Percentiles rank a stretch among this genome's conserved stretches.
Evolutionary conservation across 331 rosid genomes (phyloP).

Genomic region (Phaseolus coccineus): DNA sequence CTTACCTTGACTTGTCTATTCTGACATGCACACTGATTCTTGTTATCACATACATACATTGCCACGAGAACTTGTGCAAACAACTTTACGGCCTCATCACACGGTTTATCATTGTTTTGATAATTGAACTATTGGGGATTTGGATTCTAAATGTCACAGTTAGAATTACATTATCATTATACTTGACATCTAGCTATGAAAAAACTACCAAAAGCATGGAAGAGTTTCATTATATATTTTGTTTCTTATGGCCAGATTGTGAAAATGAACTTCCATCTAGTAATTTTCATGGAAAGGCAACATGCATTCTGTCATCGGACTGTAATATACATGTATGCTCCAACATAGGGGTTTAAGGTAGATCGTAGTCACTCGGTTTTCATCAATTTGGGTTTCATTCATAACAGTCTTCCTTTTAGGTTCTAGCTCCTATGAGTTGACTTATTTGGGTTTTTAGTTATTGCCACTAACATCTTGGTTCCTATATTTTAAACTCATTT

Average conservation of each 20-base stretch:
- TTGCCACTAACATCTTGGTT: background rate
- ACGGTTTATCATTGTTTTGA: slow-evolving; percentile 32
- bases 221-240: slow-evolving; percentile 7
- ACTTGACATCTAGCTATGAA: slow-evolving; percentile 8
- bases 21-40: slow-evolving; percentile 9
- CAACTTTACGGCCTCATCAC: background rate
- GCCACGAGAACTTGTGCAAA: slow-evolving; percentile 29
- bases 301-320: background rate
- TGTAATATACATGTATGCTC: slow-evolving; percentile 2
- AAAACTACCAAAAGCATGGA: background rate
- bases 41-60: slow-evolving; percentile 10
- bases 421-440: background rate
- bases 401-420: background rate
- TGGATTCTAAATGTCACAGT: background rate
- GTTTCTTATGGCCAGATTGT: slow-evolving; percentile 24
- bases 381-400: slow-evolving; percentile 11
- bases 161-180: background rate
- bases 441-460: slow-evolving; percentile 3
- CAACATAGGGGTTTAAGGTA: background rate
- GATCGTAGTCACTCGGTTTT: background rate
- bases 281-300: background rate
- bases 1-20: slow-evolving; percentile 33
- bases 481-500: background rate
- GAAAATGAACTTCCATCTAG: slow-evolving; percentile 22
- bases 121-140: slow-evolving; percentile 21